Evolutionary conservation across 2,329 filamentous ascomycete genomes (phyloP).

Genomic region (Pseudogymnoascus sp.): DNA sequence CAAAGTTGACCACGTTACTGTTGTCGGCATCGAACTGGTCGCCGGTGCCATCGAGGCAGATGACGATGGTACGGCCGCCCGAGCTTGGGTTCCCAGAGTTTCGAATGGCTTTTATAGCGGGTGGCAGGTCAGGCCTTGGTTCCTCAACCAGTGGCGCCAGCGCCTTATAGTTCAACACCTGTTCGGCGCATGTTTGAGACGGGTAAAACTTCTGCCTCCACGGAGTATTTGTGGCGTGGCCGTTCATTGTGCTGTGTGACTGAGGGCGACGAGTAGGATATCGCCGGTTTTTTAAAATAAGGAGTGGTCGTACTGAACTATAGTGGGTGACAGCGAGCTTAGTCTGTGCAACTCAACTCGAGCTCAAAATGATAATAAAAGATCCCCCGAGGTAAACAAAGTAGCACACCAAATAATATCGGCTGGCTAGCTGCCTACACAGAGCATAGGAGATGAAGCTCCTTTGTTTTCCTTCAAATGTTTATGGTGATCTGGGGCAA

Average conservation of each 20-base stretch:
- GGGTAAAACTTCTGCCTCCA: slow-evolving; percentile 17
- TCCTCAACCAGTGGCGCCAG: slow-evolving; percentile 9
- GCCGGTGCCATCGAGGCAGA: slow-evolving; percentile 38
- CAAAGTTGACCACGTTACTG: slow-evolving; percentile 37
- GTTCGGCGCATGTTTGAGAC: slow-evolving; percentile 13
- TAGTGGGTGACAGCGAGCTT: not conserved
- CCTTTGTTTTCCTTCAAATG: not conserved
- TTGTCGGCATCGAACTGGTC: slow-evolving; percentile 36
- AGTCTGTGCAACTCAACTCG: not conserved
- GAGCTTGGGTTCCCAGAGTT: slow-evolving; percentile 10
- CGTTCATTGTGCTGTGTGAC: slow-evolving; percentile 9
- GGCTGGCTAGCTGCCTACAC: not conserved
- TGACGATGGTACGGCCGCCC: slow-evolving; percentile 25
- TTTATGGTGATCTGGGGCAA: not conserved
- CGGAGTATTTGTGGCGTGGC: not conserved
- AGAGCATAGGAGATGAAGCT: not conserved
- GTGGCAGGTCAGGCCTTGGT: slow-evolving; percentile 10
- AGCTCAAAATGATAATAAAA: not conserved
- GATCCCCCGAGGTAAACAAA: not conserved
- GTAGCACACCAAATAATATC: not conserved
- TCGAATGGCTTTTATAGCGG: slow-evolving; percentile 14
- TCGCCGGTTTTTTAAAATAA: not conserved
- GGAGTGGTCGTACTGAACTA: not conserved
- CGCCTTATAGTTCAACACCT: slow-evolving; percentile 8
- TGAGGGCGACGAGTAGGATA: not conserved